Evolutionary conservation across 352 stramenopile genomes (phyloP).

Genomic region (Pythium aquatile): DNA sequence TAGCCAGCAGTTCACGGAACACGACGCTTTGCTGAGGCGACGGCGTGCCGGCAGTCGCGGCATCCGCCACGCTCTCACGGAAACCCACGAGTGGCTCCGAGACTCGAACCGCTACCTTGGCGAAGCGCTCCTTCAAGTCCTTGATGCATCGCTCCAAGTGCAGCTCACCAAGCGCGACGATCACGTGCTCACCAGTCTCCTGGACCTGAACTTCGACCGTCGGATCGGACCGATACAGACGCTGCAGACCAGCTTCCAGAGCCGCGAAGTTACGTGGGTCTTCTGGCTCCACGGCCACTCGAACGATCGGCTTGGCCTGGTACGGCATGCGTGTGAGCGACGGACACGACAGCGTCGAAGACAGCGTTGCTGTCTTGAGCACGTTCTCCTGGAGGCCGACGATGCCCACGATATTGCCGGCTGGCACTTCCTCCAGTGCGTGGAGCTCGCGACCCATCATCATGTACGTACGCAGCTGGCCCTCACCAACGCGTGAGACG

Average conservation of each 20-base stretch:
- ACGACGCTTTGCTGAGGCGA: slow-evolving; percentile 68
- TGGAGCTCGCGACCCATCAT: slow-evolving; percentile 92
- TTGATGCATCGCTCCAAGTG: slow-evolving; percentile 92
- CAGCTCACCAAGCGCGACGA: slow-evolving; percentile 89
- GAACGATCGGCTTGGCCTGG: slow-evolving; percentile 91
- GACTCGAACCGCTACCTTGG: slow-evolving; percentile 78
- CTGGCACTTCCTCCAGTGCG: slow-evolving; percentile 68
- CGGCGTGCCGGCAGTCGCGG: slow-evolving; percentile 34
- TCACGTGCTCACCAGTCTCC: slow-evolving; percentile 89
- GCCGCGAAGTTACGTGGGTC: slow-evolving; percentile 84
- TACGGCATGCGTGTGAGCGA: slow-evolving; percentile 89
- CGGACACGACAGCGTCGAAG: slow-evolving; percentile 70
- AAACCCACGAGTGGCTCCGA: slow-evolving; percentile 90
- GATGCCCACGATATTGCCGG: slow-evolving; percentile 90
- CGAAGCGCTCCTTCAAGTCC: slow-evolving; percentile 86
- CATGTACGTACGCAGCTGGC: slow-evolving; percentile 83
- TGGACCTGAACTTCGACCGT: slow-evolving; percentile 92
- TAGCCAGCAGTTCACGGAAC: slow-evolving; percentile 61
- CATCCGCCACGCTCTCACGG: slow-evolving; percentile 78
- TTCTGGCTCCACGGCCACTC: slow-evolving; percentile 88
- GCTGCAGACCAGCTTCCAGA: slow-evolving; percentile 84
- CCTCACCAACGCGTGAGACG: slow-evolving; percentile 47
- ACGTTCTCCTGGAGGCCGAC: slow-evolving; percentile 85
- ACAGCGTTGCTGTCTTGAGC: slow-evolving; percentile 90
- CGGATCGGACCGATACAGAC: slow-evolving; percentile 91